Evolutionary conservation across 1,284 basidiomycete genomes (phyloP).

Genomic region (Pascua guehoae): DNA sequence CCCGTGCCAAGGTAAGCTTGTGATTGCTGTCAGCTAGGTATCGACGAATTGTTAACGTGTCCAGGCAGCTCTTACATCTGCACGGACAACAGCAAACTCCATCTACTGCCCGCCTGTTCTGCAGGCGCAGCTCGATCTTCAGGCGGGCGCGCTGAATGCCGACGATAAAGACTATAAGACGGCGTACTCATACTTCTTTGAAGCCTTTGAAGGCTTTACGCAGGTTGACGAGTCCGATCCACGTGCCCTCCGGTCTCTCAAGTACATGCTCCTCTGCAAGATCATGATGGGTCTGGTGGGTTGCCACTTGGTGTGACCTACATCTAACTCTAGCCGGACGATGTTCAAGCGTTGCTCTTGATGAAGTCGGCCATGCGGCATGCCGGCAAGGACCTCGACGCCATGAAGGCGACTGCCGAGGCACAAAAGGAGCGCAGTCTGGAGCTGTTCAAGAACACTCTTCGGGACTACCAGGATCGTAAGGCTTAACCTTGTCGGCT

Average conservation of each 20-base stretch:
- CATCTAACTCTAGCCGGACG: constrained; percentile 66
- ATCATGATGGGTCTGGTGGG: constrained; percentile 91
- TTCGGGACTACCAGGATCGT: constrained; percentile 86
- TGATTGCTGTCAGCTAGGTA: too few species aligned
- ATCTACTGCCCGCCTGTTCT: constrained; percentile 95
- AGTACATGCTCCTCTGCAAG: constrained; percentile 97
- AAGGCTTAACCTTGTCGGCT: constrained; percentile 19
- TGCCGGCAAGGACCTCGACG: constrained; percentile 75
- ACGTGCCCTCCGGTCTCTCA: constrained; percentile 72
- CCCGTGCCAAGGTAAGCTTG: constrained; percentile 76
- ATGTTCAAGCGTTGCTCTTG: constrained; percentile 77
- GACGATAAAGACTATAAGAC: constrained; percentile 98
- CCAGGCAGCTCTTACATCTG: constrained; percentile 83
- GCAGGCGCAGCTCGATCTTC: constrained; percentile 88
- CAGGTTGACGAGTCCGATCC: constrained; percentile 52
- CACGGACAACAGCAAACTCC: constrained; percentile 90
- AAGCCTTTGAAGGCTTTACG: constrained; percentile 89
- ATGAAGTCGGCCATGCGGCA: constrained; percentile 87
- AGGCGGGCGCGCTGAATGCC: constrained; percentile 86
- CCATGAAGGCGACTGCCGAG: constrained; percentile 88
- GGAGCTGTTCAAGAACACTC: constrained; percentile 79
- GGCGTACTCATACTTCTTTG: constrained; percentile 96
- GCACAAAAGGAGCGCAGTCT: constrained; percentile 90
- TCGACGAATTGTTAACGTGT: not conserved
- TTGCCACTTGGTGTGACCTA: constrained; percentile 3